Conservation (phyloP, 768 basidiomycete species). For the Lentinula edodes region DNA sequence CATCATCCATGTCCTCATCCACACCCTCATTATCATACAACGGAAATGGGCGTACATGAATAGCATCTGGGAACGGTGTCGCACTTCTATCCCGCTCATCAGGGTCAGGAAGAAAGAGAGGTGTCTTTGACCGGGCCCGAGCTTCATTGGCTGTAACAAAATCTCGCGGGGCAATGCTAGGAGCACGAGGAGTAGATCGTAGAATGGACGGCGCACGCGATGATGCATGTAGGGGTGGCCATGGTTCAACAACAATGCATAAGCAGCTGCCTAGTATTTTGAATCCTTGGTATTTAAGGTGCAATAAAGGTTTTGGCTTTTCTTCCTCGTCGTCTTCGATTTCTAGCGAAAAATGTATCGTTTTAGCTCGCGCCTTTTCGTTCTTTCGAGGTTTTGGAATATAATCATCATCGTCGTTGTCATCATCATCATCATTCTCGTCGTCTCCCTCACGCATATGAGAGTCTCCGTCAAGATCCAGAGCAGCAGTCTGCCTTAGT, state of each 20-base stretch:
- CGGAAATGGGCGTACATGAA: constrained; percentile 14
- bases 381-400: constrained; percentile 16
- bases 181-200: constrained; percentile 18
- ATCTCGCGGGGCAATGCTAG: constrained; percentile 27
- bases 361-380: constrained; percentile 4
- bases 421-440: neutral
- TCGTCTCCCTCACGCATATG: neutral
- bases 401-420: constrained; percentile 7
- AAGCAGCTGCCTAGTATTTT: constrained; percentile 67
- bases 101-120: constrained; percentile 71
- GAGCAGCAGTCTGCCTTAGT: neutral
- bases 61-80: constrained; percentile 21
- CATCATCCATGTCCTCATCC: constrained; percentile 22
- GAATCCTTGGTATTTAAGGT: constrained; percentile 67
- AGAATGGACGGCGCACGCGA: constrained; percentile 23
- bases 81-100: constrained; percentile 35
- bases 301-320: constrained; percentile 68
- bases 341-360: constrained; percentile 36
- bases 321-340: constrained; percentile 57
- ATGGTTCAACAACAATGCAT: constrained; percentile 81
- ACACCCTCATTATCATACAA: constrained; percentile 25
- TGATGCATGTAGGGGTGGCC: constrained; percentile 43
- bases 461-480: constrained; percentile 11
- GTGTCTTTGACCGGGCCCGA: constrained; percentile 44
- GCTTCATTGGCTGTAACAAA: constrained; percentile 17